Evolutionary conservation across 306 rosid genomes (phyloP).

Genomic region (Dalbergia cultrata): DNA sequence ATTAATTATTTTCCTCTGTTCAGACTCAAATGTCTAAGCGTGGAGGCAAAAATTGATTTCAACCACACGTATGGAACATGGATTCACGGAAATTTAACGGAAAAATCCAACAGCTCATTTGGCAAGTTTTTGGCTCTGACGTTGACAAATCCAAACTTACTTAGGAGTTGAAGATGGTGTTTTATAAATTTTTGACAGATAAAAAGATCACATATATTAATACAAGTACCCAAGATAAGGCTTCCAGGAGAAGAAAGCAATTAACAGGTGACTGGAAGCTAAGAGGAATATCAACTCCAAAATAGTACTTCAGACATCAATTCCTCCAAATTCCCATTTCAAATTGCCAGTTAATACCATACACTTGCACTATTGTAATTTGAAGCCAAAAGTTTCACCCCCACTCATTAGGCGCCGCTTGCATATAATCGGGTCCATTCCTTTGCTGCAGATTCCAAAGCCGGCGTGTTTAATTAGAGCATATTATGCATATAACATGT

Average conservation of each 20-base stretch:
- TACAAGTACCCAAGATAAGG: constrained; percentile 53
- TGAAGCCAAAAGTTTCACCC: constrained; percentile 48
- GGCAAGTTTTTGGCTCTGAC: not conserved
- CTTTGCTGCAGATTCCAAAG: constrained; percentile 66
- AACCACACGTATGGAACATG: not conserved
- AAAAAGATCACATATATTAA: constrained; percentile 50
- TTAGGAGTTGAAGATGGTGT: constrained; percentile 38
- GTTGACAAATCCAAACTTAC: constrained; percentile 34
- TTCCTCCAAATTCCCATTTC: constrained; percentile 64
- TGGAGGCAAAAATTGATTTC: not conserved
- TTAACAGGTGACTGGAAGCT: constrained; percentile 57
- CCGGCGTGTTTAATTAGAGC: constrained; percentile 1
- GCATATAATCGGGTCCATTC: constrained; percentile 94
- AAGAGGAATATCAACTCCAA: constrained; percentile 52
- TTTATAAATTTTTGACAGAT: constrained; percentile 27
- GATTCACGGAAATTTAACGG: not conserved
- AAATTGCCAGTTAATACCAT: constrained; percentile 62
- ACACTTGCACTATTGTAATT: constrained; percentile 67
- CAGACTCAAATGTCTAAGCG: not conserved
- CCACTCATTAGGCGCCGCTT: constrained; percentile 70
- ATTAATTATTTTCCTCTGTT: not conserved
- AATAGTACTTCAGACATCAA: constrained; percentile 54
- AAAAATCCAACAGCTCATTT: not conserved
- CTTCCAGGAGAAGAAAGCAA: constrained; percentile 54
- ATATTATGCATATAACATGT: not conserved